A percentile compares a stretch with the other conserved stretches of the same genome.
These are phyloP conservation scores for Porphyrellus sp. DNA, from an alignment of 1,284 basidiomycete species.

Conservation along the genomic window DNA sequence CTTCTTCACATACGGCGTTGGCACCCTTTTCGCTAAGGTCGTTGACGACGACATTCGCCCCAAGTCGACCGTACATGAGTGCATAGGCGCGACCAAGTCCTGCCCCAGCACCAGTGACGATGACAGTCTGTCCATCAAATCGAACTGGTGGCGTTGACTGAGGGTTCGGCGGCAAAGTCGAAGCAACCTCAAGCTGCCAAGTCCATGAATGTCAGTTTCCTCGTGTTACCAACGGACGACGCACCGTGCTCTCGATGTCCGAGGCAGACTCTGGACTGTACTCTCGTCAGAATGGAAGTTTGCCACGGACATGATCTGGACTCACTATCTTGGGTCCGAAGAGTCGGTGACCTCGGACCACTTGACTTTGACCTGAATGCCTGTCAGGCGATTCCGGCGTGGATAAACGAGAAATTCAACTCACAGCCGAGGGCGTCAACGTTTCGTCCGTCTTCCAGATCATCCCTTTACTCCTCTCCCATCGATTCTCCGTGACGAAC, in stretches of 20 bases:
- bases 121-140: slow-evolving; percentile 88
- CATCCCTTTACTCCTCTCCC: slow-evolving; percentile 86
- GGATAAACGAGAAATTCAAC: slow-evolving; percentile 22
- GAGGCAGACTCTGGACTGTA: slow-evolving; percentile 63
- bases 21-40: slow-evolving; percentile 90
- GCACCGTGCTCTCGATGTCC: slow-evolving; percentile 68
- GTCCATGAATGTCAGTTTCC: slow-evolving; percentile 2
- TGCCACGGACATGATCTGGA: not conserved
- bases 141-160: slow-evolving; percentile 73
- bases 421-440: slow-evolving; percentile 92
- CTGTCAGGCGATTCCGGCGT: slow-evolving; percentile 1
- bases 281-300: slow-evolving; percentile 3
- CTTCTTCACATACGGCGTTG: slow-evolving; percentile 81
- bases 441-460: slow-evolving; percentile 89
- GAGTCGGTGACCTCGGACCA: slow-evolving; percentile 87
- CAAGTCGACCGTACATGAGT: slow-evolving; percentile 84
- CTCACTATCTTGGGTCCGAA: slow-evolving; percentile 70
- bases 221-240: slow-evolving; percentile 9
- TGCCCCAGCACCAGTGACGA: slow-evolving; percentile 92
- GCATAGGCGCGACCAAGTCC: slow-evolving; percentile 94
- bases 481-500: slow-evolving; percentile 88
- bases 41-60: slow-evolving; percentile 96
- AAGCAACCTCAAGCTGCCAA: slow-evolving; percentile 67
- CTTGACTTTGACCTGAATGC: slow-evolving; percentile 64
- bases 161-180: slow-evolving; percentile 65